Evolutionary conservation across 2,329 filamentous ascomycete species (phyloP).

Genomic region (Tolypocladium inflatum): DNA sequence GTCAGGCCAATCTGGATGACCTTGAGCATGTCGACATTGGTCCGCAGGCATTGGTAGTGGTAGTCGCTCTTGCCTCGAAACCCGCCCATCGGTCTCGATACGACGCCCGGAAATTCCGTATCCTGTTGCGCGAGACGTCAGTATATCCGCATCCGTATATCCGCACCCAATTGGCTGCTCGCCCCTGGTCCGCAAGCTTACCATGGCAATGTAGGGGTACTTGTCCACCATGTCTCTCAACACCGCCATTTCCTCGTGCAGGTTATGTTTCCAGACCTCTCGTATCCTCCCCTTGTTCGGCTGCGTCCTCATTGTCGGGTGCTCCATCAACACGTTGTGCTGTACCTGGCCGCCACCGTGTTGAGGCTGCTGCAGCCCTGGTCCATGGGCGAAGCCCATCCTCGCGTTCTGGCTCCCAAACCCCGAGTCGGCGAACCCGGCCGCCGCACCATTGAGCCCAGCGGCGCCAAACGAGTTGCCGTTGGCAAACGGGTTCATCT

Average conservation of each 20-base stretch:
- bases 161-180: not conserved
- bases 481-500: constrained; percentile 58
- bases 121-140: constrained; percentile 47
- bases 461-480: constrained; percentile 47
- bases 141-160: not conserved
- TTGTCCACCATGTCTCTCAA: constrained; percentile 77
- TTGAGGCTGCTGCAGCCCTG: constrained; percentile 46
- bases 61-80: constrained; percentile 96
- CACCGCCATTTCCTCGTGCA: constrained; percentile 82
- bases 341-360: constrained; percentile 32
- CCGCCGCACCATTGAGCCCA: constrained; percentile 45
- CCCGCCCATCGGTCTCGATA: constrained; percentile 86
- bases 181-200: constrained; percentile 34
- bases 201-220: constrained; percentile 97
- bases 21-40: constrained; percentile 94
- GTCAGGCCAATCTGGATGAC: constrained; percentile 96
- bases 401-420: constrained; percentile 80
- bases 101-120: constrained; percentile 96
- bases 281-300: constrained; percentile 77
- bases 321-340: constrained; percentile 31
- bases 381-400: constrained; percentile 68
- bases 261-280: constrained; percentile 90
- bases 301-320: constrained; percentile 31
- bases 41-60: constrained; percentile 94
- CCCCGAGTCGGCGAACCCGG: constrained; percentile 56